These are phyloP conservation scores for Wickerhamomyces rabaulensis DNA, from an alignment of 805 yeast genomes.

Conservation along the genomic window DNA sequence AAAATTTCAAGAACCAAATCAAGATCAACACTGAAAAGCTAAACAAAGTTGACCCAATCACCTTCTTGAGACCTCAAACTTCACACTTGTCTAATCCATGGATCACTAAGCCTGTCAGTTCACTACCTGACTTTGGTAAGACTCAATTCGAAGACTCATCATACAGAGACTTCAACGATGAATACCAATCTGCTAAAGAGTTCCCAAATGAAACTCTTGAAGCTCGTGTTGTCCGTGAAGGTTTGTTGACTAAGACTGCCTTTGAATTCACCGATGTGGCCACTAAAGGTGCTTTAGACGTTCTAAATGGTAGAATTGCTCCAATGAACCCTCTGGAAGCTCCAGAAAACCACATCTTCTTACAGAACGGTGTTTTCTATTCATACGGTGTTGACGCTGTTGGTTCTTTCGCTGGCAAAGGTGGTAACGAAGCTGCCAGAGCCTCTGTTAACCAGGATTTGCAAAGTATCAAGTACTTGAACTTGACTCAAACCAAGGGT, in stretches of 20 bases:
- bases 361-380: slow-evolving; percentile 82
- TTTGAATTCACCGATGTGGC: slow-evolving; percentile 76
- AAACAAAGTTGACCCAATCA: slow-evolving; percentile 41
- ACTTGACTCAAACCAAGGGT: slow-evolving; percentile 56
- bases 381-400: slow-evolving; percentile 69
- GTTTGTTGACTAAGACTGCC: slow-evolving; percentile 61
- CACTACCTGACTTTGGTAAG: slow-evolving; percentile 24
- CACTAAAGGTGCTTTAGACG: slow-evolving; percentile 70
- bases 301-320: slow-evolving; percentile 64
- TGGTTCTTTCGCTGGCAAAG: slow-evolving; percentile 58
- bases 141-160: slow-evolving; percentile 23
- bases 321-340: slow-evolving; percentile 81
- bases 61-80: slow-evolving; percentile 58
- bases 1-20: slow-evolving; percentile 50
- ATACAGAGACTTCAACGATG: slow-evolving; percentile 85
- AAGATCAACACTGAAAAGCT: slow-evolving; percentile 44
- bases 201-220: slow-evolving; percentile 52
- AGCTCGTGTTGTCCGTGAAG: slow-evolving; percentile 72
- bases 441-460: slow-evolving; percentile 77
- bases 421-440: slow-evolving; percentile 85
- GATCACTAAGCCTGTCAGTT: slow-evolving; percentile 35
- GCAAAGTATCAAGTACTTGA: slow-evolving; percentile 61
- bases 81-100: slow-evolving; percentile 69
- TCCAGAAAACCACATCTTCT: slow-evolving; percentile 55
- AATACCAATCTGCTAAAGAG: slow-evolving; percentile 77